A percentile compares a stretch with the other conserved stretches of the same genome.
Evolutionary conservation across 345 rosid genomes (phyloP).

Genomic region (Viola odorata): DNA sequence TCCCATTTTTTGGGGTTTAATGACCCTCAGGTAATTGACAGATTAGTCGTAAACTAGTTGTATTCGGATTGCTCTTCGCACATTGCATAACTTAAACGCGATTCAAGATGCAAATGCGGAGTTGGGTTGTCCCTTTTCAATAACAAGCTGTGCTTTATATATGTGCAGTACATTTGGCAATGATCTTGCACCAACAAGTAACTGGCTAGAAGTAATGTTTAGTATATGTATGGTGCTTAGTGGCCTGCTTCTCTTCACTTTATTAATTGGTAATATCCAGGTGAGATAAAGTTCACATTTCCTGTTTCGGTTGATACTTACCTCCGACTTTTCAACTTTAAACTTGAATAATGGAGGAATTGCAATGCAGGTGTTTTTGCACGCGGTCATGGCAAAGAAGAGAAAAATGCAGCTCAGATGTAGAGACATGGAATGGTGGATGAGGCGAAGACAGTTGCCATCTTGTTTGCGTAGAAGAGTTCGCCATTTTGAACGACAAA

Average conservation of each 20-base stretch:
- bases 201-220: constrained; percentile 70
- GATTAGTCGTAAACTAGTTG: background rate
- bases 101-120: too few relatives aligned
- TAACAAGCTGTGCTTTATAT: background rate
- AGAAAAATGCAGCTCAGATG: constrained; percentile 72
- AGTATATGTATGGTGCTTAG: constrained; percentile 71
- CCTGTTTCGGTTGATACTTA: background rate
- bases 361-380: constrained; percentile 55
- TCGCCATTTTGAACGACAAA: constrained; percentile 65
- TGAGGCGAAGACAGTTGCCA: constrained; percentile 85
- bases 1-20: constrained; percentile 88
- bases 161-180: constrained; percentile 76
- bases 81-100: too few relatives aligned
- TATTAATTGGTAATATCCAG: constrained; percentile 84
- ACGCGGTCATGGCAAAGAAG: constrained; percentile 71
- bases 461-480: constrained; percentile 69
- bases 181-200: constrained; percentile 74
- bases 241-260: constrained; percentile 76
- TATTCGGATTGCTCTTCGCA: too few relatives aligned
- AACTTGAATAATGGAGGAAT: constrained; percentile 2
- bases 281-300: constrained; percentile 21
- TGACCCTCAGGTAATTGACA: constrained; percentile 68
- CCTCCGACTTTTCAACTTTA: background rate
- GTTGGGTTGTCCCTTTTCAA: too few relatives aligned
- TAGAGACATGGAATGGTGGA: constrained; percentile 92